A percentile compares a stretch with the other conserved stretches of the same genome.
These are phyloP conservation scores for Chaetomium globosum DNA, from an alignment of 2,329 filamentous ascomycete species.

Conservation along the genomic window DNA sequence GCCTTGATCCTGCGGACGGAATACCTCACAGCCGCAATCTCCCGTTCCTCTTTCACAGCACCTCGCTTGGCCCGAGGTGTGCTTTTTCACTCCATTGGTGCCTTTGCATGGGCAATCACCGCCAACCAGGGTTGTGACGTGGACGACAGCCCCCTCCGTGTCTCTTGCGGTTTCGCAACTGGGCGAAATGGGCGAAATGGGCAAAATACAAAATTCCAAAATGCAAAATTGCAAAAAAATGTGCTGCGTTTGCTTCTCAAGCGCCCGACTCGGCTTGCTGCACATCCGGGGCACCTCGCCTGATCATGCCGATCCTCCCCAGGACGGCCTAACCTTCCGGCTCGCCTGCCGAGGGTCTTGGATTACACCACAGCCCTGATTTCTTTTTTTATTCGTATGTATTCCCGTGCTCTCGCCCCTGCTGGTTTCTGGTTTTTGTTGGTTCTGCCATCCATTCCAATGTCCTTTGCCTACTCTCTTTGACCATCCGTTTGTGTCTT, in stretches of 20 bases:
- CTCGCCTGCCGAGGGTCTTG: constrained; percentile 9
- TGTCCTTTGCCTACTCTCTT: background rate
- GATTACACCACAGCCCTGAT: constrained; percentile 1
- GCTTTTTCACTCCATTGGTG: constrained; percentile 10
- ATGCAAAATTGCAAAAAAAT: background rate
- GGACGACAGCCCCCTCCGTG: constrained; percentile 4
- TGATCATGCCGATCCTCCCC: constrained; percentile 24
- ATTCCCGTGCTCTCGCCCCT: constrained; percentile 4
- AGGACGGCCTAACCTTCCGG: constrained; percentile 13
- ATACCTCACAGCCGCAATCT: constrained; percentile 14
- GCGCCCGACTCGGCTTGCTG: constrained; percentile 6
- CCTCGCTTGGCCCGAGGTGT: background rate
- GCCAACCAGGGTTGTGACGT: constrained; percentile 13
- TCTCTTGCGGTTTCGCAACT: background rate
- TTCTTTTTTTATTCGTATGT: constrained; percentile 6
- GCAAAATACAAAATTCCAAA: background rate
- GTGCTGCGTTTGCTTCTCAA: constrained; percentile 8
- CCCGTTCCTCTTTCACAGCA: background rate
- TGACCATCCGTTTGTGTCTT: background rate
- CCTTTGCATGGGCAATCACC: background rate
- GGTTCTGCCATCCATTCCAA: constrained; percentile 4
- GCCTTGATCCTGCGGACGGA: background rate
- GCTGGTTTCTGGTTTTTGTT: background rate
- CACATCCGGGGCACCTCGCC: constrained; percentile 19
- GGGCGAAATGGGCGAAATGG: background rate